phyloP scores from a whole-genome alignment of 768 basidiomycete genomes.

The Boletus sp. region DNA sequence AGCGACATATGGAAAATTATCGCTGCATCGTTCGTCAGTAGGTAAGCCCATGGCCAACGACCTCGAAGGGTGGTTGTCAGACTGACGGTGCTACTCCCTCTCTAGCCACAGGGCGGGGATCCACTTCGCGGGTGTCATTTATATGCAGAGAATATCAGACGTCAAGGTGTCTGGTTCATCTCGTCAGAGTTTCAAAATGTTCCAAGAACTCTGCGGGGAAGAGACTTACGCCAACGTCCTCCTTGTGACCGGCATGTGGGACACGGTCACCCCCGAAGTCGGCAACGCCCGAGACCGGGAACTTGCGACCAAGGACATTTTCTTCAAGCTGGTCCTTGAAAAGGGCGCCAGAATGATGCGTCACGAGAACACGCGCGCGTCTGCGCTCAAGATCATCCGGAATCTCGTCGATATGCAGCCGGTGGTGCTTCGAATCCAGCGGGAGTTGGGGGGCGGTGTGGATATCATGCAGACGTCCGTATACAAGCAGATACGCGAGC shows the following conservation, averaged over 20 bases:
- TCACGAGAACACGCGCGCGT: slow-evolving; percentile 40
- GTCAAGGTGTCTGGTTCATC: slow-evolving; percentile 46
- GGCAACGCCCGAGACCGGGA: slow-evolving; percentile 42
- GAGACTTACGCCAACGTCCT: slow-evolving; percentile 43
- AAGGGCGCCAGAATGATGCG: slow-evolving; percentile 44
- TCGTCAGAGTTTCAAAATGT: slow-evolving; percentile 46
- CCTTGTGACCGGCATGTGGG: slow-evolving; percentile 55
- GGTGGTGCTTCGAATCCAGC: slow-evolving; percentile 46
- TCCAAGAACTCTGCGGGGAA: slow-evolving; percentile 51
- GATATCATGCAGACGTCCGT: slow-evolving; percentile 51
- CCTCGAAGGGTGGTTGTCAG: too few relatives aligned
- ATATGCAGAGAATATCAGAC: slow-evolving; percentile 51
- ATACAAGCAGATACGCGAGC: slow-evolving; percentile 48
- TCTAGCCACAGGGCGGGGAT: slow-evolving; percentile 23
- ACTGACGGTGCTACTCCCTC: neutral
- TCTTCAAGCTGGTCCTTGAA: slow-evolving; percentile 49
- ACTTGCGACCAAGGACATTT: slow-evolving; percentile 38
- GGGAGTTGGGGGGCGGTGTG: slow-evolving; percentile 46
- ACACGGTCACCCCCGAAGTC: slow-evolving; percentile 31
- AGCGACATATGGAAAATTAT: slow-evolving; percentile 50
- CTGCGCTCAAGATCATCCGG: slow-evolving; percentile 44
- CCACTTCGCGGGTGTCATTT: slow-evolving; percentile 45
- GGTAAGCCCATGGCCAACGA: slow-evolving; percentile 6
- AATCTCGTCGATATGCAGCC: slow-evolving; percentile 38
- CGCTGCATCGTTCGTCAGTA: slow-evolving; percentile 35